A percentile compares a stretch with the other conserved stretches of the same genome.
Evolutionary conservation across 441 rosid genomes (phyloP).

Genomic region (Capsella rubella): DNA sequence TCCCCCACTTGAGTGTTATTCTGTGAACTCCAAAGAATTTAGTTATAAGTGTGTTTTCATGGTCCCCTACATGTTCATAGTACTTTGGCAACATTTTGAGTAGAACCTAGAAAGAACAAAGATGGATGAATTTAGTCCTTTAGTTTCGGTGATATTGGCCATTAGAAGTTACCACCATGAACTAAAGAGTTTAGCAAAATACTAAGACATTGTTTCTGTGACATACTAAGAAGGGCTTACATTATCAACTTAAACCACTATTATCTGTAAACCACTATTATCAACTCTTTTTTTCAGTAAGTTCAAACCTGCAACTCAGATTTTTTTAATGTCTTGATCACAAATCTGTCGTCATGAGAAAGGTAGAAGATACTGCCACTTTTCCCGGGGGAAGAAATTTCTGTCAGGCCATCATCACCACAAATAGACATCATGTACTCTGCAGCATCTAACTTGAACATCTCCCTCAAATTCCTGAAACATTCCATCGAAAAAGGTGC

Average conservation of each 20-base stretch:
- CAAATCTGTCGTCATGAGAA: constrained; percentile 92
- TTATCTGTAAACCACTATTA: neutral
- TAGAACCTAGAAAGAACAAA: constrained; percentile 60
- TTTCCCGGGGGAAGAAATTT: constrained; percentile 90
- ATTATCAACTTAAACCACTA: constrained; percentile 7
- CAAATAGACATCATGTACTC: constrained; percentile 99
- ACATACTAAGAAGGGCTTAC: constrained; percentile 13
- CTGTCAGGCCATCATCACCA: constrained; percentile 91
- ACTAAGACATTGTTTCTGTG: neutral
- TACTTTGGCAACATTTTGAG: constrained; percentile 88
- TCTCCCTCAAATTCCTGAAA: constrained; percentile 90
- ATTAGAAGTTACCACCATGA: constrained; percentile 6
- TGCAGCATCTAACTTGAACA: constrained; percentile 98
- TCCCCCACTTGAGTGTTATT: constrained; percentile 75
- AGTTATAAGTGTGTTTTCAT: constrained; percentile 96
- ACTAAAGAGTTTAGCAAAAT: constrained; percentile 3
- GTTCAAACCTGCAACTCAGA: constrained; percentile 85
- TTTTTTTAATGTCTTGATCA: constrained; percentile 87
- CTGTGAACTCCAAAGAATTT: constrained; percentile 93
- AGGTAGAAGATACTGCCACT: constrained; percentile 97
- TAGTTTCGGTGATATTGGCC: constrained; percentile 1
- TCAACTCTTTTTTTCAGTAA: constrained; percentile 20
- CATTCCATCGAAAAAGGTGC: constrained; percentile 22
- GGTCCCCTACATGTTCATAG: constrained; percentile 69
- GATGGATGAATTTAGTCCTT: constrained; percentile 15